Conservation (phyloP, 495 filamentous ascomycete species). For the Hypomontagnella monticulosa region DNA sequence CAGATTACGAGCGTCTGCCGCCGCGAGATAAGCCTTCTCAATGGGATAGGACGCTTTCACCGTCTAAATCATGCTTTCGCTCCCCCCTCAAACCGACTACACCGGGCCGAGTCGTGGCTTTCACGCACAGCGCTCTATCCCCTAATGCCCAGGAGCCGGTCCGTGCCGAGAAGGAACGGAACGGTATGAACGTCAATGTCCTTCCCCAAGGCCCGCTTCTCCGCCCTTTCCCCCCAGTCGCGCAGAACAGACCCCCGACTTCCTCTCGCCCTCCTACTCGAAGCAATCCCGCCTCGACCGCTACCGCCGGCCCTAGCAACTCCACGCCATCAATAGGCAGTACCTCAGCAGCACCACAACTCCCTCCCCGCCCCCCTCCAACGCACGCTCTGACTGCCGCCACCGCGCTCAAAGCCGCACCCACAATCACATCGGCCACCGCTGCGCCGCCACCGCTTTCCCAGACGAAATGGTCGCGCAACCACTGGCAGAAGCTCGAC, state of each 20-base stretch:
- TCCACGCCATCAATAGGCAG: no score
- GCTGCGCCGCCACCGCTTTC: constrained; percentile 36
- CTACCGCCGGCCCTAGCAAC: no score
- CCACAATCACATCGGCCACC: not conserved
- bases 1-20: constrained; percentile 46
- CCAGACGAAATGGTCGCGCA: constrained; percentile 49
- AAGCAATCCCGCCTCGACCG: no score
- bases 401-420: not conserved
- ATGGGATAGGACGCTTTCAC: constrained; percentile 53
- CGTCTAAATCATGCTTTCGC: constrained; percentile 61
- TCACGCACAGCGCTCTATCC: constrained; percentile 52
- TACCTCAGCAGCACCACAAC: constrained; percentile 2
- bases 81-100: constrained; percentile 61
- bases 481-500: constrained; percentile 56
- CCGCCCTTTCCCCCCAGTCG: constrained; percentile 23
- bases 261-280: not conserved
- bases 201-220: constrained; percentile 18
- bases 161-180: constrained; percentile 37
- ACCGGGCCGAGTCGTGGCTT: constrained; percentile 59
- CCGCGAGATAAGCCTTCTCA: constrained; percentile 45
- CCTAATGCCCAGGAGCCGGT: constrained; percentile 47
- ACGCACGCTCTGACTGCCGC: constrained; percentile 1
- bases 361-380: not conserved
- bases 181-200: constrained; percentile 9
- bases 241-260: constrained; percentile 25